A percentile compares a stretch with the other conserved stretches of the same genome.
phyloP scores from a whole-genome alignment of 257 asterid species.

The Pogostemon cablin region DNA sequence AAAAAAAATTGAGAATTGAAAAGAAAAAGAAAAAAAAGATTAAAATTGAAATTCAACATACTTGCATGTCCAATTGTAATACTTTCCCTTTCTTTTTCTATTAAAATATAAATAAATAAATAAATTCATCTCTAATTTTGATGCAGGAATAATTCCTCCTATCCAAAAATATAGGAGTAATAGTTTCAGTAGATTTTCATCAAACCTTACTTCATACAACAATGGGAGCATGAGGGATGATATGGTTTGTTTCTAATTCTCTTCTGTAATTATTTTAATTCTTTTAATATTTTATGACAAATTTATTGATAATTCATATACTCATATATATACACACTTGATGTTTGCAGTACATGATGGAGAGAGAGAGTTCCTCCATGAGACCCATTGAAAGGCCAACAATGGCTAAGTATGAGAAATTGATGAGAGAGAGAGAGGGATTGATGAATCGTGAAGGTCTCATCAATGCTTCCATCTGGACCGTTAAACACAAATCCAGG shows the following conservation, averaged over 20 bases:
- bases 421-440: constrained; percentile 60
- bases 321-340: background rate
- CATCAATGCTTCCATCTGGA: background rate
- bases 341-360: constrained; percentile 42
- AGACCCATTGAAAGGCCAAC: constrained; percentile 31
- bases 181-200: constrained; percentile 29
- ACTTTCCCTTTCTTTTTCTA: too few species aligned
- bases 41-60: too few species aligned
- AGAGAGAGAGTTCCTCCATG: constrained; percentile 45
- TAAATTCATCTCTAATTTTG: background rate
- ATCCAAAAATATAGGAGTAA: constrained; percentile 36
- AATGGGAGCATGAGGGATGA: constrained; percentile 41
- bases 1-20: too few species aligned
- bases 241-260: constrained; percentile 40
- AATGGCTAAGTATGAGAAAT: constrained; percentile 39
- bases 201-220: constrained; percentile 37
- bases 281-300: background rate
- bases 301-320: too few species aligned
- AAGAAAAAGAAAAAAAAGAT: too few species aligned
- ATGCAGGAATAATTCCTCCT: constrained; percentile 47
- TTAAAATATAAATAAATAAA: too few species aligned
- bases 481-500: too few species aligned
- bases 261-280: background rate
- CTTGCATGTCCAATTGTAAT: too few species aligned
- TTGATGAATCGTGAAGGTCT: constrained; percentile 70